Base-by-base conservation (phyloP, 1,139 yeast genomes). In the Tardiomyces depauwii region DNA sequence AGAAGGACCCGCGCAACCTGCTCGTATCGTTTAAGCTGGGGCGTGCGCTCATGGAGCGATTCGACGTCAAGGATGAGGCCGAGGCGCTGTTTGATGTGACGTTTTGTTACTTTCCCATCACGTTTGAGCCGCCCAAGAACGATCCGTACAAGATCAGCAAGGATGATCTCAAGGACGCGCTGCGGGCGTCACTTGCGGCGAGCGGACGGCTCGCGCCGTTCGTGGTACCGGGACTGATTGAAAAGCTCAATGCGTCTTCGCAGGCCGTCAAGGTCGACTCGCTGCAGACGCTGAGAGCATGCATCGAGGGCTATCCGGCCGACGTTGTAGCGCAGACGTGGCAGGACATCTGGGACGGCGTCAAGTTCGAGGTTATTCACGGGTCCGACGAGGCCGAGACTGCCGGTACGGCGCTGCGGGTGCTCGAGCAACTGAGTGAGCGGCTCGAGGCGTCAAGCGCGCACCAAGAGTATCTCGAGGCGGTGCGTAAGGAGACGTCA, bases 81-180 rank as follows among this genome's bases (percentile, higher is more conserved):
- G 81, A 80, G 51, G 87, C 85, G 25, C 63, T 91, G 49, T 91
- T 89, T 59, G 98, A 93, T 60, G 79, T 85, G 36, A 73, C 88
- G 39, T 91, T 91, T 61, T 91, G 98, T 63, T 93, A 93, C 66
- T 93, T 89, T 66, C 99, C 99, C 3, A 89, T 93, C 45, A 84
- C 96, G 1, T 93, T 93, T 65, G 82, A 80, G 50, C 96, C 98
- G 1, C 96, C 97, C 1, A 79, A 83, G 49, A 82, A 85, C 59
- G 96, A 89, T 62, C 95, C 96, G 0, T 87, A 88, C 61, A 79
- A 81, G 50, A 85, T 88, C 51, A 78, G 95, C 0, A 76, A 88
- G 1, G 75, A 72, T 1, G 84, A 87, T 46, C 71, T 91, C 53
- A 87, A 86, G 57, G 42, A 57, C 9, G 72, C 77, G 10, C 68